These are phyloP conservation scores for Aspergillus nanangensis DNA, from an alignment of 495 filamentous ascomycete genomes.

Conservation along the genomic window DNA sequence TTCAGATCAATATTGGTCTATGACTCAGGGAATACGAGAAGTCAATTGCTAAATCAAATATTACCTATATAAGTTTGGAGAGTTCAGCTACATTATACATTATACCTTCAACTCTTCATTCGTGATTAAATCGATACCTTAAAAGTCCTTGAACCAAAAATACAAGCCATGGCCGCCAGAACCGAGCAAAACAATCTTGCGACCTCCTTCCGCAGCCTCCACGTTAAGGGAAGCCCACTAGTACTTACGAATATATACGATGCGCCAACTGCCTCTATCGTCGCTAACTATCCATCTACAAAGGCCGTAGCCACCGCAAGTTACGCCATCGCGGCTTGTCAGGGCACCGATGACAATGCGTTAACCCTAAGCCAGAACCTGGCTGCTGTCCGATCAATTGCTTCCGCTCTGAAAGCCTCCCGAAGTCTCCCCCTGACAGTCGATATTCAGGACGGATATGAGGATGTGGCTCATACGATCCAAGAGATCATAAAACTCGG, in stretches of 20 bases:
- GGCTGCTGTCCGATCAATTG: conserved; percentile 77
- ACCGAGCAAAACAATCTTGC: conserved; percentile 14
- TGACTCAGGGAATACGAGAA: not conserved
- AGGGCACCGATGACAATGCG: conserved; percentile 36
- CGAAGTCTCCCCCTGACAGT: conserved; percentile 34
- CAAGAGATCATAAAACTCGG: conserved; percentile 33
- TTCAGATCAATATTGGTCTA: conserved; percentile 13
- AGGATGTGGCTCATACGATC: conserved; percentile 33
- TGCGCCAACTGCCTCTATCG: conserved; percentile 34
- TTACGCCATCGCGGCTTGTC: conserved; percentile 41
- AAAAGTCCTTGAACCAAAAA: not conserved
- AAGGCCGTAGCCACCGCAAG: conserved; percentile 51
- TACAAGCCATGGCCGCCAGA: conserved; percentile 6
- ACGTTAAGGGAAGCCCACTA: conserved; percentile 42
- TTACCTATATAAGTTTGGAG: not conserved
- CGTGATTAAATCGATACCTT: not conserved
- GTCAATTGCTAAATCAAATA: conserved; percentile 3
- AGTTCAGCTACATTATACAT: not conserved
- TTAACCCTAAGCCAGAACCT: conserved; percentile 48
- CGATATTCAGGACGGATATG: conserved; percentile 52
- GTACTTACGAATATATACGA: conserved; percentile 52
- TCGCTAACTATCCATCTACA: conserved; percentile 35
- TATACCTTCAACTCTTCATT: not conserved
- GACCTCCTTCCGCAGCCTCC: conserved; percentile 30
- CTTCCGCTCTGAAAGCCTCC: conserved; percentile 42